phyloP scores from a whole-genome alignment of 2,329 filamentous ascomycete species.

The Penicillium aurantiogriseum region DNA sequence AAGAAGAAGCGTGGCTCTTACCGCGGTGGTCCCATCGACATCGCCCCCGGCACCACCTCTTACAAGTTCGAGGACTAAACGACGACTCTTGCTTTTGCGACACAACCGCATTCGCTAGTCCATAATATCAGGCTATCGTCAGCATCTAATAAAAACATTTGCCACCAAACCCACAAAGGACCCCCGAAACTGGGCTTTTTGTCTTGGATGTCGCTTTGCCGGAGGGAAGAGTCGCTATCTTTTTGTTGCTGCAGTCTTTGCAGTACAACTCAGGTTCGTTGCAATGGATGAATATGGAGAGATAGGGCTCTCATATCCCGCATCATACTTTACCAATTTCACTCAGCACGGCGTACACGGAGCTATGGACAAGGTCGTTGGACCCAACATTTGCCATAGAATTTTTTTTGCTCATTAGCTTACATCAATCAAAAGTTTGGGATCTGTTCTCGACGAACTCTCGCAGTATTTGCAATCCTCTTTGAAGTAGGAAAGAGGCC shows the following conservation, averaged over 20 bases:
- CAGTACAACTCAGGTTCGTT: not conserved
- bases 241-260: not conserved
- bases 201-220: constrained; percentile 5
- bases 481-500: not conserved
- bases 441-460: not conserved
- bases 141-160: not conserved
- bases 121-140: constrained; percentile 2
- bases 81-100: constrained; percentile 2
- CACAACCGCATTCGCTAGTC: not conserved
- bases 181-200: not conserved
- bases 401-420: constrained; percentile 6
- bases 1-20: constrained; percentile 94
- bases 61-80: constrained; percentile 90
- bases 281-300: not conserved
- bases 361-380: constrained; percentile 13
- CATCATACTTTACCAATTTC: constrained; percentile 7
- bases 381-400: not conserved
- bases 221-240: not conserved
- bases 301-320: not conserved
- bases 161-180: not conserved
- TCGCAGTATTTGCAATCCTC: not conserved
- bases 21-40: constrained; percentile 84
- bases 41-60: constrained; percentile 68
- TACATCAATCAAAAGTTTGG: constrained; percentile 19
- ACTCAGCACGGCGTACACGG: constrained; percentile 19